These are phyloP conservation scores for Penicillium malachiteum DNA, from an alignment of 495 filamentous ascomycete genomes.

Conservation along the genomic window DNA sequence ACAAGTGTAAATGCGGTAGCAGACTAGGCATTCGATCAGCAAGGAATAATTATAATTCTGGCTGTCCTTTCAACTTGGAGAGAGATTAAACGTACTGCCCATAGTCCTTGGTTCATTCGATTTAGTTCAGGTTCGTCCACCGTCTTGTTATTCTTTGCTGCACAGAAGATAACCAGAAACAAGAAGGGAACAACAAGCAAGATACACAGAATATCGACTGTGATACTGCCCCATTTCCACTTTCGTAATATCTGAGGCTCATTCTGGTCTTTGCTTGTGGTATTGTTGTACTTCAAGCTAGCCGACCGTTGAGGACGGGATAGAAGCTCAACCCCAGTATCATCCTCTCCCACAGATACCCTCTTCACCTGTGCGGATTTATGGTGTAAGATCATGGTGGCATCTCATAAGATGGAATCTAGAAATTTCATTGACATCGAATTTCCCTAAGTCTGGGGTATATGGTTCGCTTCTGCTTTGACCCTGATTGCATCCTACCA, in stretches of 20 bases:
- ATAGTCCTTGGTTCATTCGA: constrained; percentile 3
- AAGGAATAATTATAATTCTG: not conserved
- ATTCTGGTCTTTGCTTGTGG: not conserved
- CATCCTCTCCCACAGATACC: too few relatives aligned
- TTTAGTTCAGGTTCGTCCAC: not conserved
- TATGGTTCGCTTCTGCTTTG: too few relatives aligned
- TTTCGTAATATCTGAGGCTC: not conserved
- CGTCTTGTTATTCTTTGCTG: not conserved
- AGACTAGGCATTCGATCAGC: not conserved
- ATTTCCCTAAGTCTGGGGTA: too few relatives aligned
- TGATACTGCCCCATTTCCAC: constrained; percentile 2
- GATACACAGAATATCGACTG: not conserved
- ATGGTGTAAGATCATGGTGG: too few relatives aligned
- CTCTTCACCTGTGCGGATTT: too few relatives aligned
- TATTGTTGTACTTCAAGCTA: not conserved
- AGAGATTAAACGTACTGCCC: not conserved
- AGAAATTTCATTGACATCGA: too few relatives aligned
- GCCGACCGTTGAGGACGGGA: not conserved
- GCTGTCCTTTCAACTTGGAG: not conserved
- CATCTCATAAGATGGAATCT: too few relatives aligned
- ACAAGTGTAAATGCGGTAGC: constrained; percentile 1
- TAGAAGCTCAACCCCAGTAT: not conserved
- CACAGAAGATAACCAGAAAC: not conserved
- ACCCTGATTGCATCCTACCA: too few relatives aligned
- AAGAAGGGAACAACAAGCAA: constrained; percentile 1